Evolutionary conservation across 2,329 filamentous ascomycete species (phyloP), one percentile per base, ranked within the genome.

Genomic region (Arthroderma sp.): DNA sequence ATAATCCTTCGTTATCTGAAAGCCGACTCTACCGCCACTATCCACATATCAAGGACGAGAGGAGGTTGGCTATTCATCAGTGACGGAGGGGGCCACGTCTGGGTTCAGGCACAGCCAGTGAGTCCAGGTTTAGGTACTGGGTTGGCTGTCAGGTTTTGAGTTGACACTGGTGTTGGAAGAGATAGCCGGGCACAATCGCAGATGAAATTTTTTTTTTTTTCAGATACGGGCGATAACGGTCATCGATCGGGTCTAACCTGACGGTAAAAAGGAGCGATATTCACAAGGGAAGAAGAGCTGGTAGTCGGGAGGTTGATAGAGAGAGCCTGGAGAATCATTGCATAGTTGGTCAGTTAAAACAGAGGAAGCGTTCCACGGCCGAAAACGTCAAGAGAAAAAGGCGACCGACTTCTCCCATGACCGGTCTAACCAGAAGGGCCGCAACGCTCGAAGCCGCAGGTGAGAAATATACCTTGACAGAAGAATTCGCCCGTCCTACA

Each of bases 1-100:
- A 74, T 74, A 57, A 53, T 59, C 43, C 39, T 56, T 52, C 19
- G 25, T 55, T 54, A 51, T 38, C 33, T 54, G 31, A 37, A 37
- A 54, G 51, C 51, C 51, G 28, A 11, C 21, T 51, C 21, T 54
- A 38, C 51, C 51, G 37, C 51, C 51, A 38, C 51, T 54, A 54
- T 54, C 51, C 51, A 35, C 51, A 54, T 54, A 54, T 38, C 51
- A 54, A 54, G 28, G 51, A 51, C 23, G 25, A 51, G 44, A 51
- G 44, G 44, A 51, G 25, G 44, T 51, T 51, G 44, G 44, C 44
- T 51, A 51, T 51, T 31, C 44, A 51, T 51, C 44, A 51, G 44
- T 51, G 44, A 51, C 44, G 23, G 44, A 25, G 9, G 21, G 17
- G 28, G 23, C 13, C 25, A 51, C 41, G 21, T 13, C 35, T 37